Evolutionary conservation across 1,139 yeast genomes (phyloP).

Genomic region (Candida tropicalis): DNA sequence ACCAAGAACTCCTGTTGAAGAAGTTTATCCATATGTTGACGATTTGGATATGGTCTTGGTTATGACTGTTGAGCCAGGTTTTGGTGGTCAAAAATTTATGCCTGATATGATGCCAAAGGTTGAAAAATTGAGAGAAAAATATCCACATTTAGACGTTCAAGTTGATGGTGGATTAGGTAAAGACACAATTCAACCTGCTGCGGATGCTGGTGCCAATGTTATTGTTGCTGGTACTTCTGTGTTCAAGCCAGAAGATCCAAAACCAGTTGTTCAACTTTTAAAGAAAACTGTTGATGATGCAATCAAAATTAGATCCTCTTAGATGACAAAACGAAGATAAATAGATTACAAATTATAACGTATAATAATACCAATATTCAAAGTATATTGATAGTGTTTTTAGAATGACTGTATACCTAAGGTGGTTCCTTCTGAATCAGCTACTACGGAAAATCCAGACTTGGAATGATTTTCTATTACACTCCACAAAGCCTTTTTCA

Average conservation of each 20-base stretch:
- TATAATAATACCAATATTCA: not conserved
- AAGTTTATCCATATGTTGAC: conserved; percentile 72
- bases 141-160: conserved; percentile 82
- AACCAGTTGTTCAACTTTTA: conserved; percentile 67
- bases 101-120: conserved; percentile 96
- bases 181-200: conserved; percentile 81
- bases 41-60: conserved; percentile 88
- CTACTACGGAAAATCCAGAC: conserved; percentile 45
- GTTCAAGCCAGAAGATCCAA: conserved; percentile 80
- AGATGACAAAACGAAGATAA: conserved; percentile 5
- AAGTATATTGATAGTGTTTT: conserved; percentile 3
- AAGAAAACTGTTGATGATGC: conserved; percentile 55
- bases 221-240: conserved; percentile 98
- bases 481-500: conserved; percentile 70
- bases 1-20: conserved; percentile 92
- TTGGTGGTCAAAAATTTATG: conserved; percentile 98
- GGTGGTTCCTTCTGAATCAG: conserved; percentile 76
- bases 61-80: conserved; percentile 99
- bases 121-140: conserved; percentile 66
- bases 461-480: conserved; percentile 56
- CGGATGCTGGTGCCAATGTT: conserved; percentile 95
- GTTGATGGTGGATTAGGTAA: conserved; percentile 97
- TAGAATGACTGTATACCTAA: conserved; percentile 69
- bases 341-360: not conserved
- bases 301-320: conserved; percentile 15